Evolutionary conservation across 495 filamentous ascomycete species (phyloP).

Genomic region (Jackrogersella multiformis): DNA sequence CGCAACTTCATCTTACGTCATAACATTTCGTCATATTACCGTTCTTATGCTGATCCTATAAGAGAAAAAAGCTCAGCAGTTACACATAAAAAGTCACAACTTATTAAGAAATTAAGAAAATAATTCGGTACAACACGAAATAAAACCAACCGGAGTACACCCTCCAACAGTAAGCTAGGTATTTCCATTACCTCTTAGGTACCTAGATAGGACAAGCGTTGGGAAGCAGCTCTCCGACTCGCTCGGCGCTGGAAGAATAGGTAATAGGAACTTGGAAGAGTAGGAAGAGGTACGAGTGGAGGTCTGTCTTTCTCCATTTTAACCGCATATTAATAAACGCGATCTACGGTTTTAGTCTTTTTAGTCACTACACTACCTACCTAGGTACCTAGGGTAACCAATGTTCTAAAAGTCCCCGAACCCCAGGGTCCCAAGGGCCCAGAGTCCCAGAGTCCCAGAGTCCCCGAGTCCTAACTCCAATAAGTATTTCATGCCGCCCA

Average conservation of each 20-base stretch:
- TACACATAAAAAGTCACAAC: neutral
- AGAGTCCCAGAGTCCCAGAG: neutral
- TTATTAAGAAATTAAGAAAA: neutral
- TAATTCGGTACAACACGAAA: neutral
- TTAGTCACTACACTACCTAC: slow-evolving; percentile 18
- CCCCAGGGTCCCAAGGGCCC: no score
- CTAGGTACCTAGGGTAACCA: no score
- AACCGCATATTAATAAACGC: slow-evolving; percentile 41
- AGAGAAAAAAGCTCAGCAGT: neutral
- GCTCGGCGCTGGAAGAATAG: slow-evolving; percentile 26
- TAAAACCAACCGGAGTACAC: neutral
- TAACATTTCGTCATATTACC: slow-evolving; percentile 20
- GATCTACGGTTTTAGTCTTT: neutral
- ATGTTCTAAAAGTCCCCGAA: no score
- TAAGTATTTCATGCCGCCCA: slow-evolving; percentile 30
- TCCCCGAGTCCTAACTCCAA: slow-evolving; percentile 11
- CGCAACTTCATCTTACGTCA: slow-evolving; percentile 29
- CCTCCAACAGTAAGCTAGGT: no score
- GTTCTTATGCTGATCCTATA: slow-evolving; percentile 23
- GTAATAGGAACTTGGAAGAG: no score
- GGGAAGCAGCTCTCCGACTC: neutral
- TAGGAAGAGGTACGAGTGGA: slow-evolving; percentile 4
- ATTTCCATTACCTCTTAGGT: neutral
- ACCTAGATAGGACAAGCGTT: neutral
- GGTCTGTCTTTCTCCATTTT: slow-evolving; percentile 21